A percentile compares a stretch with the other conserved stretches of the same genome.
These are phyloP conservation scores for Nissolia schottii DNA, from an alignment of 306 rosid genomes.

Conservation along the genomic window DNA sequence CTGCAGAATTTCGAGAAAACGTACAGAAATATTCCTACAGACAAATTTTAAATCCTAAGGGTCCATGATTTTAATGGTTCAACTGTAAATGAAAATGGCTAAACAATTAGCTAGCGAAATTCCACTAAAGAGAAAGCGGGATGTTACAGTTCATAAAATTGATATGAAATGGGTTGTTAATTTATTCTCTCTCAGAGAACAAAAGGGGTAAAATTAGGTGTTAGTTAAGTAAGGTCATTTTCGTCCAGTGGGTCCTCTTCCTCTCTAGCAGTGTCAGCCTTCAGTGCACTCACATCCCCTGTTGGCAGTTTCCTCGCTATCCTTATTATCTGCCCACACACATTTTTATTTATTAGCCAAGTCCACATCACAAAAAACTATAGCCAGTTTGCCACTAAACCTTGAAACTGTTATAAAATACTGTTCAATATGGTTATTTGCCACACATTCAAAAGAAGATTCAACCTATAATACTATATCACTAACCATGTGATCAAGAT, in stretches of 20 bases:
- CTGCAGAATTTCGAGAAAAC: no score
- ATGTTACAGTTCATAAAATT: not conserved
- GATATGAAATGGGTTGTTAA: not conserved
- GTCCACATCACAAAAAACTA: not conserved
- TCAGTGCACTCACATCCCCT: slow-evolving; percentile 53
- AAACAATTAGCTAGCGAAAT: no score
- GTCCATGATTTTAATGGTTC: no score
- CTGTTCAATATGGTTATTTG: not conserved
- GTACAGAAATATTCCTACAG: no score
- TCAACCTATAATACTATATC: not conserved
- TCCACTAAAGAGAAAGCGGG: no score
- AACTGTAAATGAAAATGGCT: no score
- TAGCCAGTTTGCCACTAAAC: not conserved
- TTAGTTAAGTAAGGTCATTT: slow-evolving; percentile 57
- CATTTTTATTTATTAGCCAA: not conserved
- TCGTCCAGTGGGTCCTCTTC: slow-evolving; percentile 57
- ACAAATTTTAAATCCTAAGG: no score
- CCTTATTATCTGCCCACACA: slow-evolving; percentile 54
- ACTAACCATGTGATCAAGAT: slow-evolving; percentile 68
- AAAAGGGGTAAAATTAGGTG: not conserved
- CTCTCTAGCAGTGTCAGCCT: slow-evolving; percentile 29
- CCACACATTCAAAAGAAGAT: not conserved
- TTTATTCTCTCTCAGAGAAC: not conserved
- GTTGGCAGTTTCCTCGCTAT: slow-evolving; percentile 70
- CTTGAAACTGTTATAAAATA: no score